These are phyloP conservation scores for Flaveria sonorensis DNA, from an alignment of 129 eudicot genomes.

Conservation along the genomic window DNA sequence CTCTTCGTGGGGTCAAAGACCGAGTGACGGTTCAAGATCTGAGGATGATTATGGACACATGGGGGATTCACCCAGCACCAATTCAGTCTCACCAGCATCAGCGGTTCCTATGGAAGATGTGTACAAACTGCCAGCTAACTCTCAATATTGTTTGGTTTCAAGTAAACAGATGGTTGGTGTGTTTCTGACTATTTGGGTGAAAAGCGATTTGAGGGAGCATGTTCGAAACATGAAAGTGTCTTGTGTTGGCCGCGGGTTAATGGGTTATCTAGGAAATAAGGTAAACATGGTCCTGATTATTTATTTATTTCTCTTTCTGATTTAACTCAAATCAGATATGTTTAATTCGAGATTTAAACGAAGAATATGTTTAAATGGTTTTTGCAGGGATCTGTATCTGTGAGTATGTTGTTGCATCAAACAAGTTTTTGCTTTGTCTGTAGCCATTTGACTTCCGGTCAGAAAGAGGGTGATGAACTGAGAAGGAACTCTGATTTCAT, in stretches of 20 bases:
- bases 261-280: slow-evolving; percentile 98
- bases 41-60: slow-evolving; percentile 73
- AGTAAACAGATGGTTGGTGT: slow-evolving; percentile 97
- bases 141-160: slow-evolving; percentile 69
- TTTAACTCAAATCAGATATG: not conserved
- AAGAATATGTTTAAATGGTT: not conserved
- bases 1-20: slow-evolving; percentile 61
- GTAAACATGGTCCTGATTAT: slow-evolving; percentile 27
- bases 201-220: slow-evolving; percentile 72
- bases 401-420: slow-evolving; percentile 86
- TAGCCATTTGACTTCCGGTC: slow-evolving; percentile 91
- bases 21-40: slow-evolving; percentile 68
- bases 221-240: slow-evolving; percentile 80
- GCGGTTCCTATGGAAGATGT: slow-evolving; percentile 52
- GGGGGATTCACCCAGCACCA: slow-evolving; percentile 82
- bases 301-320: too few relatives aligned
- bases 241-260: slow-evolving; percentile 92
- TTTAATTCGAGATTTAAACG: not conserved
- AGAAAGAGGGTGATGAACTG: slow-evolving; percentile 87
- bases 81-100: slow-evolving; percentile 57
- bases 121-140: slow-evolving; percentile 42
- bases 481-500: slow-evolving; percentile 89
- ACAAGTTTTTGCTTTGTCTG: slow-evolving; percentile 98
- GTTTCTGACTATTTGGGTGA: slow-evolving; percentile 78
- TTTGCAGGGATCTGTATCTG: slow-evolving; percentile 86